A percentile compares a stretch with the other conserved stretches of the same genome.
These are phyloP conservation scores for Metarhizium sp. DNA, from an alignment of 2,329 filamentous ascomycete genomes.

Conservation along the genomic window DNA sequence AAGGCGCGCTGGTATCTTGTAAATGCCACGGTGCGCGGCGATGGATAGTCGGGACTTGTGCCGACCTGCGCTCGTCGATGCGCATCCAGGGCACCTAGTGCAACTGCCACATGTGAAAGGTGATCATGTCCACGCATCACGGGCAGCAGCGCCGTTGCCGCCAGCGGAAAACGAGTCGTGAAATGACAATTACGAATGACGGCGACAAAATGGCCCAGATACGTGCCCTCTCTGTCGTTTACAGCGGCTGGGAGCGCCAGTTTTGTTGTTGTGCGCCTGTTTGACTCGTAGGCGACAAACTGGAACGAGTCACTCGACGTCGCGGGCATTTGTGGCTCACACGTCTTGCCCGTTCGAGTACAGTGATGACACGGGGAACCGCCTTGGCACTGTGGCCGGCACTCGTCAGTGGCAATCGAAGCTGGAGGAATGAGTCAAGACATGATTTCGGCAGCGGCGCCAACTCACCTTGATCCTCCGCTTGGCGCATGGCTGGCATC, in stretches of 20 bases:
- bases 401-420: not conserved
- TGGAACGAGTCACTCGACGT: not conserved
- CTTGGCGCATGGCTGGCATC: constrained; percentile 17
- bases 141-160: constrained; percentile 8
- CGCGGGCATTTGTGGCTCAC: constrained; percentile 7
- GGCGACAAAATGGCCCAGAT: constrained; percentile 9
- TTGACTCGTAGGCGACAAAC: not conserved
- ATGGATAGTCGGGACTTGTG: not conserved
- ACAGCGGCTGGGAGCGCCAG: not conserved
- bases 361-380: constrained; percentile 17
- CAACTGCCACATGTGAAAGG: constrained; percentile 11
- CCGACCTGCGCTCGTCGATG: constrained; percentile 9
- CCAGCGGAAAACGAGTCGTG: constrained; percentile 5
- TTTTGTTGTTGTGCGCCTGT: not conserved
- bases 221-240: not conserved
- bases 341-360: constrained; percentile 13
- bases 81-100: constrained; percentile 18
- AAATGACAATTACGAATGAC: constrained; percentile 14
- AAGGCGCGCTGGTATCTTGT: constrained; percentile 13
- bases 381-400: constrained; percentile 15
- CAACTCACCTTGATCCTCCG: constrained; percentile 16
- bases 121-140: constrained; percentile 10
- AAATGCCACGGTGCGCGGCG: constrained; percentile 8
- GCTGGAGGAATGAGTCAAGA: too few species aligned
- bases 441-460: not conserved